Conservation (phyloP, 176 grass and related monocot species). For the Carex pumila region DNA sequence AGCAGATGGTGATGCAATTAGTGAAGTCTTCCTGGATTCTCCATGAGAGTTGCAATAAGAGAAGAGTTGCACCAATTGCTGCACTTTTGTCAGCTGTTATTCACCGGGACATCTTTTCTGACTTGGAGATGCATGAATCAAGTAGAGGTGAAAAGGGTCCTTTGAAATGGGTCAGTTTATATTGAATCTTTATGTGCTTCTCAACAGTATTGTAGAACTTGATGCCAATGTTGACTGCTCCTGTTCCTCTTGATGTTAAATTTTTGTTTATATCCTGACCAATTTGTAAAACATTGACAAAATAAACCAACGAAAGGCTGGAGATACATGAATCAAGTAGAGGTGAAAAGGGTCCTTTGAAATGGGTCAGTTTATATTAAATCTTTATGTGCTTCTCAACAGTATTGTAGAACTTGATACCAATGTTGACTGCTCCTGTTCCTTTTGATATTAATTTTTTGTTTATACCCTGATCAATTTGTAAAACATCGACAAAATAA, state of each 20-base stretch:
- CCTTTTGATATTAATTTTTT: not conserved
- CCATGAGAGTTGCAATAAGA: conserved; percentile 88
- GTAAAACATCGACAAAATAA: not conserved
- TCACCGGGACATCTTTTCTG: conserved; percentile 59
- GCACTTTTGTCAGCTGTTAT: conserved; percentile 76
- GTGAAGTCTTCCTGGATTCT: conserved; percentile 81
- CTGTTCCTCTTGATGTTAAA: not conserved
- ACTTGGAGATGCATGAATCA: conserved; percentile 61
- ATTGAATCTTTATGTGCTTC: not conserved
- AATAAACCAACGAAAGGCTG: not conserved
- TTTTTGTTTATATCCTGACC: not conserved
- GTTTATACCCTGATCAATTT: not conserved
- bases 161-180: conserved; percentile 82
- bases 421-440: not conserved
- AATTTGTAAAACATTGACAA: not conserved
- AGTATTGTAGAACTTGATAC: not conserved
- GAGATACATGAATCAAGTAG: conserved; percentile 59
- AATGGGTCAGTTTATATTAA: conserved; percentile 63
- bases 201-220: not conserved
- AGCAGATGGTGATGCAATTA: conserved; percentile 73
- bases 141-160: conserved; percentile 55
- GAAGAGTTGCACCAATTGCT: conserved; percentile 86
- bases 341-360: conserved; percentile 64
- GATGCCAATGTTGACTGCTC: not conserved
- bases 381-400: not conserved